A percentile compares a stretch with the other conserved stretches of the same genome.
phyloP scores from a whole-genome alignment of 2,329 filamentous ascomycete genomes.

The Ophiostoma sp. region DNA sequence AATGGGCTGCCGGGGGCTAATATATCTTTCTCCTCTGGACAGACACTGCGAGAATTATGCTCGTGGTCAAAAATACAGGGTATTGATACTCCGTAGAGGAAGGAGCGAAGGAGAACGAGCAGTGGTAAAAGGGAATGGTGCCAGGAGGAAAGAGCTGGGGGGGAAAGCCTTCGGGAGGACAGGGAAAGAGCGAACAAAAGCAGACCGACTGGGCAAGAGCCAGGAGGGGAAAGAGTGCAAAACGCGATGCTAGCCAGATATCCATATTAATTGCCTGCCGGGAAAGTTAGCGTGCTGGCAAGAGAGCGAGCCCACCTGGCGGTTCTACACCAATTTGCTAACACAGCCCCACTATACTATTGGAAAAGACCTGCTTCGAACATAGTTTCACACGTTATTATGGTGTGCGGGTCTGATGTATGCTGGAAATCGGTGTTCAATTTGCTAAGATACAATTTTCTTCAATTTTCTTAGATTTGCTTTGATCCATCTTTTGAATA shows the following conservation, averaged over 20 bases:
- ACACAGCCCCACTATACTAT: background rate
- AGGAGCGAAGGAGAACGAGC: background rate
- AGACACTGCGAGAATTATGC: background rate
- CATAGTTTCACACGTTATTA: too few species aligned
- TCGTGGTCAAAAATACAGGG: background rate
- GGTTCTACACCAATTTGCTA: background rate
- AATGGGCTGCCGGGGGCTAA: background rate
- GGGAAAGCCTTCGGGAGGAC: background rate
- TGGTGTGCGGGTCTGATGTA: too few species aligned
- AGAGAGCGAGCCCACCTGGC: background rate
- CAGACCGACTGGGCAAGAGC: background rate
- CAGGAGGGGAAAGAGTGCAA: conserved; percentile 6
- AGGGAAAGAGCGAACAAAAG: conserved; percentile 4
- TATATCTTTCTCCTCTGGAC: background rate
- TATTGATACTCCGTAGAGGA: background rate
- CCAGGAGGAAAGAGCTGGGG: background rate
- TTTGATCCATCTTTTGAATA: too few species aligned
- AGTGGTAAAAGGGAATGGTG: background rate
- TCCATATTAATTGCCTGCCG: conserved; percentile 11
- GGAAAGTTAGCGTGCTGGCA: conserved; percentile 15
- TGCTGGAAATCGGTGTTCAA: too few species aligned
- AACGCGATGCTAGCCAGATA: background rate
- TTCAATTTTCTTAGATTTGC: too few species aligned
- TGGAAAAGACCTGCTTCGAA: background rate
- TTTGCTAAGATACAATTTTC: too few species aligned